Evolutionary conservation across 164 flowering plant genomes (phyloP), one percentile per base, ranked within the genome.

Genomic region (Vitis riparia): DNA sequence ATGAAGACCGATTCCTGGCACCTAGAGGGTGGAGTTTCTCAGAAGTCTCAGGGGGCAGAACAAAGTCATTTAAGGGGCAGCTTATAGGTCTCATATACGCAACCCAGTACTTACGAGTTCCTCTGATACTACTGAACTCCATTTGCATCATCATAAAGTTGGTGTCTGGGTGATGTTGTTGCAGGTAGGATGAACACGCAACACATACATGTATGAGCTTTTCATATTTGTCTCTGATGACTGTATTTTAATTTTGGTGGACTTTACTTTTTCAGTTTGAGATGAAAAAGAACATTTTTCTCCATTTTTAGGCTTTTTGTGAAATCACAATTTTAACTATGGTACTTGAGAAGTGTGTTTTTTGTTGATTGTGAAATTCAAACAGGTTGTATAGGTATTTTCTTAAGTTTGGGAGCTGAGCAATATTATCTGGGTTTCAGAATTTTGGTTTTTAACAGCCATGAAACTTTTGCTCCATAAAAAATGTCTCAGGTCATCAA

Each of bases 1-100:
- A 84, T 55, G 87, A 84, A 68, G 85, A 82, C 32, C 81, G 87
- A 0, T 84, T 84, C 55, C 85, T 84, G 61, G 77, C 80, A 19
- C 83, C 79, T 10, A 81, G 80, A 74, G 86, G 86, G 14, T 82
- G 82, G 86, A 79, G 77, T 73, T 74, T 85, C 72, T 68, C 81
- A 16, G 88, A 82, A 66, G 64, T 79, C 48, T 68, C 83, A 44
- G 83, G 72, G 6, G 80, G 78, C 44, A 68, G 64, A 55, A 62
- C 82, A 12, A 85, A 79, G 67, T 80, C 88, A 5, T 51, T 85
- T 1, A 85, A 85, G 63, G 85, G 86, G 58, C 86, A 81, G 79
- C 19, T 79, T 47, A 76, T 85, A 14, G 86, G 88, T 62, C 83
- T 85, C 63, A 81, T 85, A 51, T 81, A 85, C 62, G 86, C 88